Conservation (phyloP, 257 asterid species). For the Fraxinus americana region DNA sequence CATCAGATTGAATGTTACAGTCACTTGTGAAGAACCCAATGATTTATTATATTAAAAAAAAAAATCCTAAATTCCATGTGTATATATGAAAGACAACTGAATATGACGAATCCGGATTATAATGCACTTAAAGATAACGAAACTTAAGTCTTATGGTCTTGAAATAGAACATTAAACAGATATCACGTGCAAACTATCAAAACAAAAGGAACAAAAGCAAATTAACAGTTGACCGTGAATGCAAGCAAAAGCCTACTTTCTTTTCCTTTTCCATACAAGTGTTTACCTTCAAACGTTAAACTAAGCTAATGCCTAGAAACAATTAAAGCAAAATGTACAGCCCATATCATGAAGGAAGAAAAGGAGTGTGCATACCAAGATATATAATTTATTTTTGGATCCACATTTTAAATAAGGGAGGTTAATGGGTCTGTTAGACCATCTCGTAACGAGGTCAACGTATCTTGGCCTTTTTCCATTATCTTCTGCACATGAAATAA, state of each 20-base stretch:
- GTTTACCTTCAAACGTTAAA: neutral
- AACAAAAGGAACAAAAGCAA: neutral
- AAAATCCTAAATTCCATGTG: neutral
- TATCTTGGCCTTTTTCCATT: slow-evolving; percentile 55
- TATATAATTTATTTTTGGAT: slow-evolving; percentile 47
- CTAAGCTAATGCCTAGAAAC: neutral
- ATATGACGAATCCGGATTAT: neutral
- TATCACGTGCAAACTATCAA: neutral
- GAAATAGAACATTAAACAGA: neutral
- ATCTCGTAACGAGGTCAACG: slow-evolving; percentile 69
- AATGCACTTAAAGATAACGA: neutral
- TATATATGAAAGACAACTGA: neutral
- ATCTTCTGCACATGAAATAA: slow-evolving; percentile 70
- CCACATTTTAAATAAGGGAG: slow-evolving; percentile 62
- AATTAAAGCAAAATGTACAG: slow-evolving; percentile 11
- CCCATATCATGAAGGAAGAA: slow-evolving; percentile 7
- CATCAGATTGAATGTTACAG: neutral
- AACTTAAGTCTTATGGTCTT: neutral
- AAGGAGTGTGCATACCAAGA: slow-evolving; percentile 59
- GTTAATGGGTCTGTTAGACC: slow-evolving; percentile 67
- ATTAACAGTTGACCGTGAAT: neutral
- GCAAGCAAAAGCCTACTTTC: neutral
- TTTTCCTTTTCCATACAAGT: neutral
- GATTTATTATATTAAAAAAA: neutral
- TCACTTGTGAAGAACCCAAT: neutral